Base-by-base conservation (phyloP, 305 asterid genomes). In the Nicotiana rustica region DNA sequence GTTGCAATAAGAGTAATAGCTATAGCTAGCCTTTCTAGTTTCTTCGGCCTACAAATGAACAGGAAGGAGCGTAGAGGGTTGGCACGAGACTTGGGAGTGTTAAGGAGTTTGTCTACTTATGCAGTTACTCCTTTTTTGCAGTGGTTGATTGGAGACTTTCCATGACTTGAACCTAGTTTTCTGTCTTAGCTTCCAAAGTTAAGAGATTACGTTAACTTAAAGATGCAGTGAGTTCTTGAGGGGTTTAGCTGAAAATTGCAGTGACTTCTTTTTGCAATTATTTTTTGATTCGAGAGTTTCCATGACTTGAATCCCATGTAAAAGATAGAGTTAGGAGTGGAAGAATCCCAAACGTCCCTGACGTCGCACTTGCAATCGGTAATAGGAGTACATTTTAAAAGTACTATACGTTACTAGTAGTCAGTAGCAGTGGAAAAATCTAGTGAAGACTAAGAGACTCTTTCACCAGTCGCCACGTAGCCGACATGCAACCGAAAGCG, bases 41-140 rank as follows among this genome's bases (percentile, higher is more conserved):
- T 25, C 79, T 75, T 75, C 12, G 44, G 65, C 47, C 19, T 15
- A 75, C 65, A 73, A 7, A 44, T 7, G 31, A 71, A 73, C 41
- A 13, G 21, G 79, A 25, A 44, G 6, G 3, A 75, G 17, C 55
- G 44, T 52, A 52, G 79, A 73, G 62, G 79, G 25, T 73, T 47
- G 64, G 4, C 64, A 73, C 14, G 79, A 73, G 62, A 21, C 62
- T 73, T 47, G 61, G 17, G 19, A 47, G 10, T 69, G n/a, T 49
- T 71, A 71, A 21, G 25, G 25, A 35, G 14, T 31, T 47, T 14
- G 4, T 52, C 41, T 52, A 75, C 38, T 49, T 21, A 0, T 71
- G 36, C 38, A 25, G 14, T 49, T 49, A 21, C 29, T 25, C 29
- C 29, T 25, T 25, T 25, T 25, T 25, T 25, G 29, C 5, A 3